A percentile compares a stretch with the other conserved stretches of the same genome.
phyloP scores from a whole-genome alignment of 345 rosid genomes.

The Melaleuca alternifolia region DNA sequence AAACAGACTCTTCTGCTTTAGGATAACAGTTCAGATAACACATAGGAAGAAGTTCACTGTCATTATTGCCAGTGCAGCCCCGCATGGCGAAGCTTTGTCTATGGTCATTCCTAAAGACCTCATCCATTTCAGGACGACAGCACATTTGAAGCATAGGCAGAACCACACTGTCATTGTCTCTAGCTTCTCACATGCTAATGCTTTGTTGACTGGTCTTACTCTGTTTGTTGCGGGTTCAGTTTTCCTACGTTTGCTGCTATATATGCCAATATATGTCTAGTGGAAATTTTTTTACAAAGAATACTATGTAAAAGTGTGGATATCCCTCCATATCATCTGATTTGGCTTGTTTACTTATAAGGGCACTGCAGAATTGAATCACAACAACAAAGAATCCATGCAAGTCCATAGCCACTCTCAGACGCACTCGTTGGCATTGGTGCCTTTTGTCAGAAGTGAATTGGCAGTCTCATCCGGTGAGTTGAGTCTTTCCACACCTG shows the following conservation, averaged over 20 bases:
- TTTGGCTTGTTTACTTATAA: slow-evolving; percentile 32
- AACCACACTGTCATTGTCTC: background rate
- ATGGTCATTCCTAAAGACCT: background rate
- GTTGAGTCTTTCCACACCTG: slow-evolving; percentile 43
- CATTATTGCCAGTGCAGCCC: background rate
- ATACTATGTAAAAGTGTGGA: background rate
- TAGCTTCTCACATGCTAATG: background rate
- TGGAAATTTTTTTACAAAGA: background rate
- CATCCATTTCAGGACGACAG: background rate
- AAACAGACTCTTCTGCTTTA: background rate
- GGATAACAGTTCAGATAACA: background rate
- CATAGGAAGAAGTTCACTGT: background rate
- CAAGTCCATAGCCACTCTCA: slow-evolving; percentile 41
- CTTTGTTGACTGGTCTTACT: background rate
- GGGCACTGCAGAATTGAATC: slow-evolving; percentile 67
- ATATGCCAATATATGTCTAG: background rate
- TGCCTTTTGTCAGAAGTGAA: slow-evolving; percentile 41
- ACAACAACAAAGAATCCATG: slow-evolving; percentile 34
- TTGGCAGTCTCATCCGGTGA: slow-evolving; percentile 64
- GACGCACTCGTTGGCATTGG: slow-evolving; percentile 33
- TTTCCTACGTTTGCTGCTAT: background rate
- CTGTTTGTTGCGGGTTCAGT: background rate
- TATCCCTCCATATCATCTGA: background rate
- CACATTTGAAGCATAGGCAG: background rate
- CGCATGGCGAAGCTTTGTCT: background rate